Evolutionary conservation across 2,329 filamentous ascomycete species (phyloP).

Genomic region (Fusarium praegraminearum): DNA sequence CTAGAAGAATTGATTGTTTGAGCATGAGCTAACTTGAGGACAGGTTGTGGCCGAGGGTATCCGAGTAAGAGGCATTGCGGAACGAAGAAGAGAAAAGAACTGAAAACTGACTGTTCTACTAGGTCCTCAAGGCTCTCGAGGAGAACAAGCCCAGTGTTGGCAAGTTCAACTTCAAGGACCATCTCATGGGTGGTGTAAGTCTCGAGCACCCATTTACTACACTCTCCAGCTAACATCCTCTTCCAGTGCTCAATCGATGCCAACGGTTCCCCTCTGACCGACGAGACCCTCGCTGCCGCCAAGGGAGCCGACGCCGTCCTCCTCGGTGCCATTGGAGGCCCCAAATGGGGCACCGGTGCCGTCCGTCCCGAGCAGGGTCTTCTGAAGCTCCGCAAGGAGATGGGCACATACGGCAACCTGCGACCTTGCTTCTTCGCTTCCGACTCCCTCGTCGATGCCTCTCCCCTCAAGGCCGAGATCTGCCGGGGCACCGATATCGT

Average conservation of each 20-base stretch:
- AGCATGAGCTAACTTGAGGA: constrained; percentile 33
- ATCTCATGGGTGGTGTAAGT: constrained; percentile 90
- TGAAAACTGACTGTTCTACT: constrained; percentile 8
- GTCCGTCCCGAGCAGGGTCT: constrained; percentile 95
- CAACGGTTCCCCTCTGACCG: constrained; percentile 81
- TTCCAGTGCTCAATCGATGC: constrained; percentile 87
- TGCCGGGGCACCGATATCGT: constrained; percentile 91
- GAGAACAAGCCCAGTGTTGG: constrained; percentile 73
- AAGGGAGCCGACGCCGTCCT: constrained; percentile 90
- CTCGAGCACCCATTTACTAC: constrained; percentile 7
- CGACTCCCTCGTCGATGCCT: constrained; percentile 83
- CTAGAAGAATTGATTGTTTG: background rate
- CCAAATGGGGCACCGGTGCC: constrained; percentile 90
- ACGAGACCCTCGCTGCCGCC: constrained; percentile 83
- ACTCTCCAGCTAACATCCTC: background rate
- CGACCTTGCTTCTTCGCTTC: constrained; percentile 96
- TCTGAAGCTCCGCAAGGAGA: constrained; percentile 90
- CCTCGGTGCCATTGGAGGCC: constrained; percentile 94
- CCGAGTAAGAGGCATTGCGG: constrained; percentile 70
- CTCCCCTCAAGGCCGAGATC: constrained; percentile 86
- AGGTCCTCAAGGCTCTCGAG: constrained; percentile 86
- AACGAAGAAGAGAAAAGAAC: no score
- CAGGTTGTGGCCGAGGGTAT: constrained; percentile 84
- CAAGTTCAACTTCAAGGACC: constrained; percentile 90
- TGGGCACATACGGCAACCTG: constrained; percentile 94